Percentiles rank a stretch among this genome's conserved stretches.
phyloP scores from a whole-genome alignment of 2,329 filamentous ascomycete species.

The Ophiostoma australiae region DNA sequence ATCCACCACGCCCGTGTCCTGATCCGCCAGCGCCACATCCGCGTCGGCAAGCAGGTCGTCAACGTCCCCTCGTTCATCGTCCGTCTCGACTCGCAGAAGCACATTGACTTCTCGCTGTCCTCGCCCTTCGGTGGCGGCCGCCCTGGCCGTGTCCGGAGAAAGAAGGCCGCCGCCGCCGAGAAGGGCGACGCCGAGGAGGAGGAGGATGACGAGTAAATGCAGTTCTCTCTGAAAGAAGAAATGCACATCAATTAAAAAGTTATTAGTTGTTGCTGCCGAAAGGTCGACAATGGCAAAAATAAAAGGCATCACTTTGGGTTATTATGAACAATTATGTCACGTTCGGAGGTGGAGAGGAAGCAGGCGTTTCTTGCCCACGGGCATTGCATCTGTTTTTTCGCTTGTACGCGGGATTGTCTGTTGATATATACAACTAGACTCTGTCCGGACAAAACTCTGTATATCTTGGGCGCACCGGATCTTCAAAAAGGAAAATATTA shows the following conservation, averaged over 20 bases:
- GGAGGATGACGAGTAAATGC: conserved; percentile 56
- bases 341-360: not conserved
- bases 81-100: conserved; percentile 99
- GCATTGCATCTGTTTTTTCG: conserved; percentile 14
- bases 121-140: conserved; percentile 97
- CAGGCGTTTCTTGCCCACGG: conserved; percentile 19
- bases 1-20: conserved; percentile 99
- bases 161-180: conserved; percentile 98
- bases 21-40: conserved; percentile 99
- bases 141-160: conserved; percentile 95
- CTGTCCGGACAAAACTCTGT: conserved; percentile 20
- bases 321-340: conserved; percentile 6
- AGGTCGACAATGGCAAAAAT: conserved; percentile 9
- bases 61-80: conserved; percentile 99
- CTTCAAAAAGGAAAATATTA: conserved; percentile 21
- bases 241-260: conserved; percentile 4
- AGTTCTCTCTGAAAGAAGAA: not conserved
- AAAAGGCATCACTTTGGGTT: conserved; percentile 15
- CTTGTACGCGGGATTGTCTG: conserved; percentile 5
- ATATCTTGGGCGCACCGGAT: conserved; percentile 26
- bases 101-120: conserved; percentile 98
- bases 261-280: conserved; percentile 11
- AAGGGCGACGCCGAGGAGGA: conserved; percentile 76
- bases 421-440: conserved; percentile 13
- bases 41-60: conserved; percentile 99